Evolutionary conservation across 768 basidiomycete species (phyloP).

Genomic region (Russula olivacea): DNA sequence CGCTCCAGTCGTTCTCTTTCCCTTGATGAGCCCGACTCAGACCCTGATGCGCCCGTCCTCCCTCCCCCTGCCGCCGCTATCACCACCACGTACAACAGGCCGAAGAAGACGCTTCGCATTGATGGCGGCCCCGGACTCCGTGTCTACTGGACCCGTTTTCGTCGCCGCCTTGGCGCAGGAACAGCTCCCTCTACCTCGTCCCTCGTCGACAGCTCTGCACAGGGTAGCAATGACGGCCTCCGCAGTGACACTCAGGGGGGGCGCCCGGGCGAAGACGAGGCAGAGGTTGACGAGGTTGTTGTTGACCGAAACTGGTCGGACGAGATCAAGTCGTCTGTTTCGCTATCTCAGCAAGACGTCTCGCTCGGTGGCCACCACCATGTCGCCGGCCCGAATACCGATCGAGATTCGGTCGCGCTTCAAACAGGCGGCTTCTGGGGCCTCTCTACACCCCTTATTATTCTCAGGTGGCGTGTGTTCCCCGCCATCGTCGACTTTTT

Average conservation of each 20-base stretch:
- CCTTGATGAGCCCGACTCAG: slow-evolving; percentile 4
- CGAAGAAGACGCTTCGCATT: slow-evolving; percentile 38
- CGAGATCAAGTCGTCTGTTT: slow-evolving; percentile 48
- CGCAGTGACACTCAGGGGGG: slow-evolving; percentile 30
- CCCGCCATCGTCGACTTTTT: slow-evolving; percentile 54
- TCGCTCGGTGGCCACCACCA: slow-evolving; percentile 39
- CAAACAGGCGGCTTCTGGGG: slow-evolving; percentile 36
- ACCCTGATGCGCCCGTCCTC: slow-evolving; percentile 7
- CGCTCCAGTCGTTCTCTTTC: background rate
- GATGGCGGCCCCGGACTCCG: slow-evolving; percentile 29
- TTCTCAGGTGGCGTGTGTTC: slow-evolving; percentile 55
- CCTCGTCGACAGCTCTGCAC: slow-evolving; percentile 27
- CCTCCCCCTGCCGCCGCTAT: slow-evolving; percentile 20
- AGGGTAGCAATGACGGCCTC: slow-evolving; percentile 28
- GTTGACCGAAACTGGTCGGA: slow-evolving; percentile 69
- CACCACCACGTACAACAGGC: slow-evolving; percentile 29
- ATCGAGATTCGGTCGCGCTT: slow-evolving; percentile 33
- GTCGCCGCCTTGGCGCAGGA: slow-evolving; percentile 50
- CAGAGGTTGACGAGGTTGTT: slow-evolving; percentile 62
- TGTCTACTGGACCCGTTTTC: slow-evolving; percentile 47
- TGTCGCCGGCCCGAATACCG: slow-evolving; percentile 34
- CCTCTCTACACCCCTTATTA: slow-evolving; percentile 34
- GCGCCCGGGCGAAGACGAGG: slow-evolving; percentile 33
- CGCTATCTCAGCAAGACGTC: slow-evolving; percentile 45
- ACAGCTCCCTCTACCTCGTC: slow-evolving; percentile 44